Percentiles rank a stretch among this genome's conserved stretches.
phyloP scores from a whole-genome alignment of 1,284 basidiomycete genomes.

The Tilletia setariae region DNA sequence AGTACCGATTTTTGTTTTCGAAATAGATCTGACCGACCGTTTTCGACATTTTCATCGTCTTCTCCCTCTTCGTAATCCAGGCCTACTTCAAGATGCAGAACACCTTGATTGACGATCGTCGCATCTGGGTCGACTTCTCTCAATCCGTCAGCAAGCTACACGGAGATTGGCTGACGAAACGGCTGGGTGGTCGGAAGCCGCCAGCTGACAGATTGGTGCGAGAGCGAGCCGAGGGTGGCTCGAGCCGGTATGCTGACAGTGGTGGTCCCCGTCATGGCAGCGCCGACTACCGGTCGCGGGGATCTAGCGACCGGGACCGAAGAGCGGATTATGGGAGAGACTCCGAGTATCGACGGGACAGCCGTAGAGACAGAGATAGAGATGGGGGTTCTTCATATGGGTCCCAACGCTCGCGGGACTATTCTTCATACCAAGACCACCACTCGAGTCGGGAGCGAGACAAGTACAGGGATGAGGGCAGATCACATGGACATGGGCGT shows the following conservation, averaged over 20 bases:
- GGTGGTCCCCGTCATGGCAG: too few species aligned
- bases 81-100: constrained; percentile 99
- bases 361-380: too few species aligned
- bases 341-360: too few species aligned
- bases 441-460: neutral
- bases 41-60: constrained; percentile 56
- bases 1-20: too few species aligned
- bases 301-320: too few species aligned
- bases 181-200: constrained; percentile 38
- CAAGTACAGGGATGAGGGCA: neutral
- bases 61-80: constrained; percentile 66
- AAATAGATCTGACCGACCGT: constrained; percentile 72
- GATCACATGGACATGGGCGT: neutral
- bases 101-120: constrained; percentile 93
- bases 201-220: neutral
- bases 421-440: neutral
- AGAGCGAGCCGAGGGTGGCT: too few species aligned
- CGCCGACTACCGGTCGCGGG: too few species aligned
- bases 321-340: too few species aligned
- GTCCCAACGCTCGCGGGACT: too few species aligned
- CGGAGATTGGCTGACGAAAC: constrained; percentile 54
- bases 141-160: constrained; percentile 69
- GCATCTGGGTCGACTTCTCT: constrained; percentile 94
- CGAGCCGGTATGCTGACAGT: too few species aligned
- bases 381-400: too few species aligned